phyloP scores from a whole-genome alignment of 1,139 yeast species.

The Starmera stellimalicola region DNA sequence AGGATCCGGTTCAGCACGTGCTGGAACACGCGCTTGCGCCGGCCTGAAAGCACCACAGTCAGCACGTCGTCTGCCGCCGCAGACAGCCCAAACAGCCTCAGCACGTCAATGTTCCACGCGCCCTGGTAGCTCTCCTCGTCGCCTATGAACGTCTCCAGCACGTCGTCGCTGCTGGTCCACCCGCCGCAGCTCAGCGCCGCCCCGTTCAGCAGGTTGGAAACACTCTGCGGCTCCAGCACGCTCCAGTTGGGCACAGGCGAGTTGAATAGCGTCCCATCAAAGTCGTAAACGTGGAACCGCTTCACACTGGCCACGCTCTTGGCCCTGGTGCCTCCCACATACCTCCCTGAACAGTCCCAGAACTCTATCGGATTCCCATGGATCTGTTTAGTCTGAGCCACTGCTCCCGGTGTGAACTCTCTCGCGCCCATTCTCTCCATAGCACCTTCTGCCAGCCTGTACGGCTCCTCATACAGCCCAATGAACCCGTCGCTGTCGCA shows the following conservation, averaged over 20 bases:
- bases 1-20: constrained; percentile 21
- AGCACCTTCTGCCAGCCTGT: too few relatives aligned
- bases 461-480: too few relatives aligned
- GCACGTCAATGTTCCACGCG: constrained; percentile 32
- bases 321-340: constrained; percentile 1
- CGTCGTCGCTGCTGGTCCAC: constrained; percentile 36
- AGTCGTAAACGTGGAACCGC: constrained; percentile 36
- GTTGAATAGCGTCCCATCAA: constrained; percentile 36
- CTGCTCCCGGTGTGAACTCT: too few relatives aligned
- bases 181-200: constrained; percentile 27
- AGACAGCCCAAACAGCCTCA: constrained; percentile 25
- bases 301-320: too few relatives aligned
- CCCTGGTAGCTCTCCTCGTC: constrained; percentile 23
- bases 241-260: constrained; percentile 35
- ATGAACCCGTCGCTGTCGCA: constrained; percentile 1
- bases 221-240: constrained; percentile 23
- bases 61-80: constrained; percentile 23
- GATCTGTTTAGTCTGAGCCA: too few relatives aligned
- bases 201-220: constrained; percentile 20
- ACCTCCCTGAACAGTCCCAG: constrained; percentile 10
- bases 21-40: constrained; percentile 24
- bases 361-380: constrained; percentile 8
- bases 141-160: constrained; percentile 24
- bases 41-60: constrained; percentile 33
- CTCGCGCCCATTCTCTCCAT: too few relatives aligned